Conservation (phyloP, 768 basidiomycete genomes). For the Tylopilus subfusipes region DNA sequence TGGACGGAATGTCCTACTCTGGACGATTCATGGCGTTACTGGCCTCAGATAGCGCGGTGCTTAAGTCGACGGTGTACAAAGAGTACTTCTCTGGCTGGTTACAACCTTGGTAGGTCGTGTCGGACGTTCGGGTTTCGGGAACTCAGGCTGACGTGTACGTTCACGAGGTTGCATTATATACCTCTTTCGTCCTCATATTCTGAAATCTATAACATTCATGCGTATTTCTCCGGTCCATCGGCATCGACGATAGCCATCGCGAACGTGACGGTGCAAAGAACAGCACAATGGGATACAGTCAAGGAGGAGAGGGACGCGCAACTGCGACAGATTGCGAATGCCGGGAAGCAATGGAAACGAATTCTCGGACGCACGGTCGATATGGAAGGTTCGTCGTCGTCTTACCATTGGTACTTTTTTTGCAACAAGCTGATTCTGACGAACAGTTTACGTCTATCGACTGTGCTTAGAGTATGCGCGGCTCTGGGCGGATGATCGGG, state of each 20-base stretch:
- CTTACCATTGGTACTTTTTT: not conserved
- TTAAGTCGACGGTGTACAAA: slow-evolving; percentile 88
- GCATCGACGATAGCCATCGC: slow-evolving; percentile 50
- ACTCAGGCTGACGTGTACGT: not conserved
- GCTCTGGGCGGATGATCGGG: slow-evolving; percentile 82
- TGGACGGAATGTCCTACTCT: slow-evolving; percentile 95
- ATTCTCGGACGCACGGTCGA: slow-evolving; percentile 79
- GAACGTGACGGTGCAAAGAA: slow-evolving; percentile 44
- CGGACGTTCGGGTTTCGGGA: not conserved
- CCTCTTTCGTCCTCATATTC: slow-evolving; percentile 81
- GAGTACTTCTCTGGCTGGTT: slow-evolving; percentile 93
- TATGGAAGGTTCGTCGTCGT: slow-evolving; percentile 75
- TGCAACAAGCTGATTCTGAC: not conserved
- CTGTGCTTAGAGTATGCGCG: slow-evolving; percentile 87
- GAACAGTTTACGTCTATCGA: slow-evolving; percentile 77
- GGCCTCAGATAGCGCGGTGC: slow-evolving; percentile 81
- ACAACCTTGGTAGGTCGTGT: slow-evolving; percentile 70
- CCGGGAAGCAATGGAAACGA: slow-evolving; percentile 91
- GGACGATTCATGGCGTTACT: slow-evolving; percentile 83
- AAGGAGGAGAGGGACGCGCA: slow-evolving; percentile 65
- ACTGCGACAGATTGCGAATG: slow-evolving; percentile 78
- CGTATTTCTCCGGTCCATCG: slow-evolving; percentile 88
- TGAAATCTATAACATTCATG: slow-evolving; percentile 91
- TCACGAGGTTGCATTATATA: slow-evolving; percentile 84
- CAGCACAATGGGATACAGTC: slow-evolving; percentile 29